phyloP scores from a whole-genome alignment of 371 early-diverging fungal species.

The Mortierella sp. region DNA sequence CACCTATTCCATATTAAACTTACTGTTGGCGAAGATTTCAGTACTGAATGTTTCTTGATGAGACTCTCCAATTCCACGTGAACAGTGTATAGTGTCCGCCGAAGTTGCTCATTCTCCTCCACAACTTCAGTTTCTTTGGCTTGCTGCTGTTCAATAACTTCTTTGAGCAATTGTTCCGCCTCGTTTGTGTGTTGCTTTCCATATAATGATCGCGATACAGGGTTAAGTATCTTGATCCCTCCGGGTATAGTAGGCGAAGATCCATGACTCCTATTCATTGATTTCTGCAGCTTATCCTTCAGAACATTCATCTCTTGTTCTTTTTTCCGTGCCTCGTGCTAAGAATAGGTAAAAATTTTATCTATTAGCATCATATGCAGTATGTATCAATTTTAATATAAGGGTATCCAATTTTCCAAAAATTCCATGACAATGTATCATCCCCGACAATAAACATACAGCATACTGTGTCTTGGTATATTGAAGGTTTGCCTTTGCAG shows the following conservation, averaged over 20 bases:
- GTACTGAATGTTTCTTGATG: conserved; percentile 23
- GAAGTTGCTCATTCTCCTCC: conserved; percentile 50
- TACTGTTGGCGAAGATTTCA: conserved; percentile 26
- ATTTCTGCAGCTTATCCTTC: conserved; percentile 50
- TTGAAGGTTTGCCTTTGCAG: conserved; percentile 49
- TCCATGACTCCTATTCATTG: conserved; percentile 24
- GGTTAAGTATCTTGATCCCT: conserved; percentile 49
- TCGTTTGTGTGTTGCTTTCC: conserved; percentile 39
- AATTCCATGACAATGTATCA: neutral
- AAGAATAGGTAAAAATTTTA: neutral
- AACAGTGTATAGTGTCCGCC: conserved; percentile 47
- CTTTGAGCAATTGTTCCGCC: conserved; percentile 36
- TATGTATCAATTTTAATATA: neutral
- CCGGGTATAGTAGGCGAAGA: conserved; percentile 39
- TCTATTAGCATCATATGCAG: neutral
- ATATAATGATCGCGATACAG: conserved; percentile 40
- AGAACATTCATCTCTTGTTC: conserved; percentile 48
- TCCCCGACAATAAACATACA: conserved; percentile 18
- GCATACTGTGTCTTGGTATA: conserved; percentile 46
- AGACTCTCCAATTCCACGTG: conserved; percentile 42
- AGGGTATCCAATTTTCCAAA: too few relatives aligned
- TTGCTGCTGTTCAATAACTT: conserved; percentile 47
- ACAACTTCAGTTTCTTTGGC: conserved; percentile 39
- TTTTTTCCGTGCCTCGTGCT: conserved; percentile 55
- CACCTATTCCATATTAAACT: neutral